These are phyloP conservation scores for Penicillium steckii DNA, from an alignment of 495 filamentous ascomycete genomes.

Conservation along the genomic window DNA sequence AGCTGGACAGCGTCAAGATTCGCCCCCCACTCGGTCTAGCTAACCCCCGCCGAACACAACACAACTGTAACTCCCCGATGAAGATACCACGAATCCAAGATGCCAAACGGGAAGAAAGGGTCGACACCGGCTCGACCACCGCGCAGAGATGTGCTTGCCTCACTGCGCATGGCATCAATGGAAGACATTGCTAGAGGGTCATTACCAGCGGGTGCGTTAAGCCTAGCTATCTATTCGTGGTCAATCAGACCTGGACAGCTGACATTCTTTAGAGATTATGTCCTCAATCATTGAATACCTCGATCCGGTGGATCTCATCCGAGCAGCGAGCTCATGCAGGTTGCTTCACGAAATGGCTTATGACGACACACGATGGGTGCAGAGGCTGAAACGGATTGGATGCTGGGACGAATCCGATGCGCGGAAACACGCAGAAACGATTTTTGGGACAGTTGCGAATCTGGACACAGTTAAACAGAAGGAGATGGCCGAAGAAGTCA, in stretches of 20 bases:
- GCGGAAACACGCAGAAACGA: slow-evolving; percentile 71
- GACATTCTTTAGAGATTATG: slow-evolving; percentile 68
- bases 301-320: slow-evolving; percentile 76
- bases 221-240: too few species aligned
- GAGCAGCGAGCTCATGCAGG: slow-evolving; percentile 82
- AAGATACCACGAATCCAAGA: slow-evolving; percentile 34
- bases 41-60: background rate
- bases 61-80: slow-evolving; percentile 26
- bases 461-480: slow-evolving; percentile 52
- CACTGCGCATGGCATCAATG: slow-evolving; percentile 70
- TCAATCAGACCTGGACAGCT: slow-evolving; percentile 6
- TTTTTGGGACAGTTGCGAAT: slow-evolving; percentile 64
- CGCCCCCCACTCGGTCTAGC: background rate
- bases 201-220: slow-evolving; percentile 72
- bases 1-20: background rate
- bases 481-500: slow-evolving; percentile 36
- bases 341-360: slow-evolving; percentile 98
- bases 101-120: slow-evolving; percentile 66
- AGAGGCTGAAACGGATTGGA: slow-evolving; percentile 76
- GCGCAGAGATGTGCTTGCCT: slow-evolving; percentile 63
- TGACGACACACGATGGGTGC: slow-evolving; percentile 95
- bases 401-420: slow-evolving; percentile 93
- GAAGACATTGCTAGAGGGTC: slow-evolving; percentile 72
- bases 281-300: slow-evolving; percentile 86
- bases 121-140: slow-evolving; percentile 46